Evolutionary conservation across 352 stramenopile species (phyloP).

Genomic region (Globisporangium okanoganense): DNA sequence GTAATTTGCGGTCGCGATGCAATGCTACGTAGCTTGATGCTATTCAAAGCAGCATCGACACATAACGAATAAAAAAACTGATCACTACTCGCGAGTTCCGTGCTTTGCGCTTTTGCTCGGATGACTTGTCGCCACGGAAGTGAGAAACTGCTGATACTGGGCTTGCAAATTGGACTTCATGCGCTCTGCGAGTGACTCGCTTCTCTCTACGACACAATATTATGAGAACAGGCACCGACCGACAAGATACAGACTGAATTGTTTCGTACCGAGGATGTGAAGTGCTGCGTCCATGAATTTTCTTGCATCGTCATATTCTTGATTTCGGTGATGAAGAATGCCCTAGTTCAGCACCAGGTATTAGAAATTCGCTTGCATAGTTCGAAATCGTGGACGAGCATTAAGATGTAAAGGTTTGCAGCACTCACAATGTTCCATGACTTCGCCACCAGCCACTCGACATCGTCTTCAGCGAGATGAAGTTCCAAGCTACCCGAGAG

Average conservation of each 20-base stretch:
- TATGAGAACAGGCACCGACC: neutral
- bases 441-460: conserved; percentile 74
- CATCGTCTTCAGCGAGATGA: conserved; percentile 36
- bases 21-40: neutral
- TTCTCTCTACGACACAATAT: conserved; percentile 21
- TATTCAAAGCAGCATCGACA: neutral
- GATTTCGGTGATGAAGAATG: conserved; percentile 27
- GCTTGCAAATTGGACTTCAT: conserved; percentile 29
- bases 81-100: neutral
- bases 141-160: conserved; percentile 39
- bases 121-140: conserved; percentile 9
- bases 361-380: neutral
- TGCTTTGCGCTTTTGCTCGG: conserved; percentile 7
- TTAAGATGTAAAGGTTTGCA: neutral
- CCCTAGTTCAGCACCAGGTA: conserved; percentile 18
- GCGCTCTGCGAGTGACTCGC: conserved; percentile 22
- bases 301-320: conserved; percentile 26
- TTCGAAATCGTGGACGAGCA: neutral
- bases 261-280: conserved; percentile 29
- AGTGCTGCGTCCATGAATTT: conserved; percentile 46
- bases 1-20: conserved; percentile 13
- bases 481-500: conserved; percentile 46
- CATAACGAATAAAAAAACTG: neutral
- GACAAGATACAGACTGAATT: neutral
- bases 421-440: conserved; percentile 69